Base-by-base conservation (phyloP, 164 flowering plant species). In the Berberis thunbergii region DNA sequence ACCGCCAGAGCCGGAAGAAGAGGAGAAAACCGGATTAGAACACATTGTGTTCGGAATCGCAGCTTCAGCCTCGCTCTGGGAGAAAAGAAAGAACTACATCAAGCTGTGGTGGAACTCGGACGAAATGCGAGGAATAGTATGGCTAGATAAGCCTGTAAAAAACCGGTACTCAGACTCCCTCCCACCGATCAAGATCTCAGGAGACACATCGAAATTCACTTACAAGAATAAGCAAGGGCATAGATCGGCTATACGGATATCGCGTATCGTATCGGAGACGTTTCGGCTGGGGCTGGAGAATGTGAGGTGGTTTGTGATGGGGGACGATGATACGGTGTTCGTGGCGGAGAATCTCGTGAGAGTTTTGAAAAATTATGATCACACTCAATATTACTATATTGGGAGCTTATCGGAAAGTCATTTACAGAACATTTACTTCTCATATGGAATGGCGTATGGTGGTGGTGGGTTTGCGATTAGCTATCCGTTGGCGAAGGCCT, bases 381-480 rank as follows among this genome's bases (percentile, higher is more conserved):
- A 83, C 54, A 70, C 67, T 2, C 68, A 83, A 73, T 74, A 68
- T 53, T 86, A 81, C 43, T 88, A 88, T 64, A 79, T 88, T 12
- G 95, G 95, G 43, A 74, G 84, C 41, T 62, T 68, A 7, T 88
- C 95, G 7, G 95, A 88, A 70, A 83, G 83, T 52, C 89, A 85
- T 68, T 10, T 74, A 42, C 95, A 88, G 73, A 85, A 88, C 62
- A 79, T 85, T 2, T 12, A 72, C 45, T 83, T 80, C 54, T 79
- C 86, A 1, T 84, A 80, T 39, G 74, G 66, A 1, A 86, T 88
- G 89, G 95, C 86, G 1, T 88, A 73, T 52, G 95, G 95, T n/a
- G 95, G 95, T 1, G 95, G 91, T 2, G 94, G 94, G 2, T 77
- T 87, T 56, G 90, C 90, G 41, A 80, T 87, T 1, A 85, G 90